phyloP scores from a whole-genome alignment of 2,329 filamentous ascomycete genomes.

The Beauveria australis region DNA sequence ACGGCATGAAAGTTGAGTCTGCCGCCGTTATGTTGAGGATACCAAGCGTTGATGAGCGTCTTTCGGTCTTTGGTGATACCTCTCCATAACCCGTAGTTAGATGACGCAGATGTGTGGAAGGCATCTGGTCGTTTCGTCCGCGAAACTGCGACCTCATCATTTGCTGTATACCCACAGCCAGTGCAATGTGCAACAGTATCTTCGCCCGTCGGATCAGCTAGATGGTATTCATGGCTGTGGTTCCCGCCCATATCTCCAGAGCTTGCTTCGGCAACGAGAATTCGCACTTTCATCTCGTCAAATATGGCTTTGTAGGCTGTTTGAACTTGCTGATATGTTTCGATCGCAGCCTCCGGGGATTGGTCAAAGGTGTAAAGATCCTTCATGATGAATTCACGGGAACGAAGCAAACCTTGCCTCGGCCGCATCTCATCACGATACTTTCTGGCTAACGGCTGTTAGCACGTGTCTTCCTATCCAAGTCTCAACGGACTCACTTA shows the following conservation, averaged over 20 bases:
- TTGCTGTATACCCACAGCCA: conserved; percentile 68
- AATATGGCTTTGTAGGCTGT: conserved; percentile 70
- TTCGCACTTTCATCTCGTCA: conserved; percentile 72
- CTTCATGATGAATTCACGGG: conserved; percentile 95
- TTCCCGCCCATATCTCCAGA: conserved; percentile 95
- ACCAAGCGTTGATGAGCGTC: conserved; percentile 63
- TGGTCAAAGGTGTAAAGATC: conserved; percentile 94
- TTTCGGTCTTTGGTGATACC: conserved; percentile 60
- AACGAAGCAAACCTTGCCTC: conserved; percentile 76
- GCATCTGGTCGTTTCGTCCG: conserved; percentile 11
- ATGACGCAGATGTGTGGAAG: not conserved
- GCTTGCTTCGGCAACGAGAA: conserved; percentile 78
- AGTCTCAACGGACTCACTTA: conserved; percentile 46
- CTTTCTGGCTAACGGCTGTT: conserved; percentile 58
- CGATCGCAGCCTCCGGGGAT: conserved; percentile 57
- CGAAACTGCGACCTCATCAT: conserved; percentile 71
- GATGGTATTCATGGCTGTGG: conserved; percentile 91
- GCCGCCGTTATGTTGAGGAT: conserved; percentile 31
- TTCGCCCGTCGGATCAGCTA: conserved; percentile 71
- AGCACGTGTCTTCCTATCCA: conserved; percentile 8
- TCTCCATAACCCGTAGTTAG: conserved; percentile 41
- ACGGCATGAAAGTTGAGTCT: conserved; percentile 49
- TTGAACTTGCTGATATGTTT: conserved; percentile 71
- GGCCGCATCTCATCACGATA: conserved; percentile 90
- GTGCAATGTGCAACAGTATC: conserved; percentile 74